Base-by-base conservation (phyloP, 106 monocot genomes). In the Chionographis japonica region DNA sequence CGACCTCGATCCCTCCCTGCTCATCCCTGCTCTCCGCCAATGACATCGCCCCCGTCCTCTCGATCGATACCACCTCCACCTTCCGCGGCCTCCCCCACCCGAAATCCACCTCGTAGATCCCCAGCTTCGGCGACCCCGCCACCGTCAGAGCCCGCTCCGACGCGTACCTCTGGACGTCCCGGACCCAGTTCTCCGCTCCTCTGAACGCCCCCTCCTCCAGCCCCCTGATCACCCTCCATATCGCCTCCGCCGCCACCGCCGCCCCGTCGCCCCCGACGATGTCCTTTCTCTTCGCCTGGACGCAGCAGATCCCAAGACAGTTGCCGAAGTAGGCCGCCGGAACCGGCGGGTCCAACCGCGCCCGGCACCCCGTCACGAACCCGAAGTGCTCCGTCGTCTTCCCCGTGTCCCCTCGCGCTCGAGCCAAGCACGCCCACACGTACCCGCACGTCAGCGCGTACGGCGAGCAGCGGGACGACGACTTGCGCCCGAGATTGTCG, bases 51-150 rank as follows among this genome's bases (percentile, higher is more conserved):
- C 81, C 72, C 2, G 82, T 90, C 50, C 80, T 78, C 70, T 78
- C 83, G 13, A 84, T 86, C 40, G 86, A 83, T 1, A 79, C 55
- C 15, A 93, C 49, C 79, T 84, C 87, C 60, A 90, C 79, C 68
- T 81, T 88, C 60, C 6, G 38, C 35, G 88, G 81, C 66, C 66
- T 80, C 13, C 88, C 88, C 77, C 70, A 84, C 11, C 88, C 84
- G 27, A 88, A 88, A 20, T 88, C 84, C 1, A 64, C 54, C 40
- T 73, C 88, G 66, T 88, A 88, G 4, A 88, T 63, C 18, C 88
- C 62, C 54, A 76, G 60, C 80, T 74, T 75, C 35, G 84, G 84
- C 41, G 84, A 88, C 2, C 88, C 88, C 1, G 77, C 81, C 3
- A 84, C 37, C 9, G 78, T 61, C 69, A 84, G 9, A 2, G 63